These are phyloP conservation scores for Sergeia podlipaevii DNA, from an alignment of 208 protist genomes.

Conservation along the genomic window DNA sequence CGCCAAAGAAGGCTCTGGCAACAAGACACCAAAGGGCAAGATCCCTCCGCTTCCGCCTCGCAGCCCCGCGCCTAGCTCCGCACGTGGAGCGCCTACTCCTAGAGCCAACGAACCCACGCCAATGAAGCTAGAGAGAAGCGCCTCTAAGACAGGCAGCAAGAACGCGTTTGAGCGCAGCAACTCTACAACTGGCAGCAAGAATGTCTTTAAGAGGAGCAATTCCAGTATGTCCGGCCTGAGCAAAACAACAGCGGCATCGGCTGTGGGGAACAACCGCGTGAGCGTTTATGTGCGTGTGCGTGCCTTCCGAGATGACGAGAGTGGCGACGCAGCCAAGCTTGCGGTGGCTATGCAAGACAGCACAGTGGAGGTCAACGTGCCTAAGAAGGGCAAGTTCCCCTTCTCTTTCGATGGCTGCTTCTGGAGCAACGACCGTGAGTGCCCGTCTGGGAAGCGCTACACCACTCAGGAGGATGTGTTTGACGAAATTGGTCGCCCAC, in stretches of 20 bases:
- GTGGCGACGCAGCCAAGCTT: slow-evolving; percentile 27
- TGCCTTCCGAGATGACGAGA: slow-evolving; percentile 52
- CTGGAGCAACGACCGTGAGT: slow-evolving; percentile 79
- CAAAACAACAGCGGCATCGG: slow-evolving; percentile 27
- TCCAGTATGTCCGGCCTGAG: slow-evolving; percentile 33
- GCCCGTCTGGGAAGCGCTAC: slow-evolving; percentile 30
- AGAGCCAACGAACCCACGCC: slow-evolving; percentile 14
- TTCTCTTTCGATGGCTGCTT: slow-evolving; percentile 94
- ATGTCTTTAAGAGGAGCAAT: slow-evolving; percentile 48
- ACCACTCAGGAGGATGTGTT: slow-evolving; percentile 86
- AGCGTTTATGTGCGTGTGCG: slow-evolving; percentile 87
- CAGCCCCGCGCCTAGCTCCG: slow-evolving; percentile 9
- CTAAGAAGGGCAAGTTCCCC: slow-evolving; percentile 63
- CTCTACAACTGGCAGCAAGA: slow-evolving; percentile 31
- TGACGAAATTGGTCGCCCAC: slow-evolving; percentile 75
- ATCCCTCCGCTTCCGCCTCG: slow-evolving; percentile 17
- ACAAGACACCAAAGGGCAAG: slow-evolving; percentile 5
- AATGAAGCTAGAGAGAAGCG: slow-evolving; percentile 8
- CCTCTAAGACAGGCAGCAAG: too few species aligned
- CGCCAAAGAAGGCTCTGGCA: slow-evolving; percentile 5
- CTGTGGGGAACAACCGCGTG: slow-evolving; percentile 58
- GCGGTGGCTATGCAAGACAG: slow-evolving; percentile 67
- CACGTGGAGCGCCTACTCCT: slow-evolving; percentile 4
- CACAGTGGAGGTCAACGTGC: slow-evolving; percentile 60
- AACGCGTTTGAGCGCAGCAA: slow-evolving; percentile 29